Percentiles rank a stretch among this genome's conserved stretches.
phyloP scores from a whole-genome alignment of 163 green algal genomes.

The Picocystis sp. region DNA sequence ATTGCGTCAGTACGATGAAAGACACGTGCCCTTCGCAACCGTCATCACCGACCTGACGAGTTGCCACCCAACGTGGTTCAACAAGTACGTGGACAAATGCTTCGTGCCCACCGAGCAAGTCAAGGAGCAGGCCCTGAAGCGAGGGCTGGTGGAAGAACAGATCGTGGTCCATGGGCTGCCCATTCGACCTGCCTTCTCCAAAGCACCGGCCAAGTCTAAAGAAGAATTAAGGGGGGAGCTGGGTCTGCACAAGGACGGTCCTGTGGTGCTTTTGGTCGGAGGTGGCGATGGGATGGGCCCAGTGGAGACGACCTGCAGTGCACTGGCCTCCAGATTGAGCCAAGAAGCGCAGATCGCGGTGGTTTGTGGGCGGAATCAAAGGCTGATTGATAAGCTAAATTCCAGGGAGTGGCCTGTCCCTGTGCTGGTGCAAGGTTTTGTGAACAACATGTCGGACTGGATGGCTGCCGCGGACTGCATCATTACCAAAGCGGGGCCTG shows the following conservation, averaged over 20 bases:
- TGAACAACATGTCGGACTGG: slow-evolving; percentile 91
- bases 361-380: slow-evolving; percentile 80
- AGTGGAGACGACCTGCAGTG: slow-evolving; percentile 70
- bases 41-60: slow-evolving; percentile 92
- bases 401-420: slow-evolving; percentile 10
- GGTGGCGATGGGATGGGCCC: slow-evolving; percentile 94
- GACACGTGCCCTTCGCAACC: slow-evolving; percentile 45
- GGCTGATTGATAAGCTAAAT: slow-evolving; percentile 45
- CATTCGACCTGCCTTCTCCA: slow-evolving; percentile 79
- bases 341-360: slow-evolving; percentile 54
- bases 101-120: slow-evolving; percentile 76
- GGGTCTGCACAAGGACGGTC: slow-evolving; percentile 35
- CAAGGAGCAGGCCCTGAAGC: neutral
- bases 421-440: slow-evolving; percentile 66
- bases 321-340: slow-evolving; percentile 27
- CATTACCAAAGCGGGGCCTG: slow-evolving; percentile 83
- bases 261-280: slow-evolving; percentile 69
- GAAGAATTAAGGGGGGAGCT: slow-evolving; percentile 10
- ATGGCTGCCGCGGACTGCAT: slow-evolving; percentile 76
- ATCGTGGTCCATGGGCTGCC: slow-evolving; percentile 54
- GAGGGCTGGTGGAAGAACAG: slow-evolving; percentile 16
- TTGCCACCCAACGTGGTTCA: slow-evolving; percentile 82
- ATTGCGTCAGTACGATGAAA: slow-evolving; percentile 21
- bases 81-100: slow-evolving; percentile 41
- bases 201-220: slow-evolving; percentile 28